These are phyloP conservation scores for Fusarium nematophilum DNA, from an alignment of 2,329 filamentous ascomycete genomes.

Conservation along the genomic window DNA sequence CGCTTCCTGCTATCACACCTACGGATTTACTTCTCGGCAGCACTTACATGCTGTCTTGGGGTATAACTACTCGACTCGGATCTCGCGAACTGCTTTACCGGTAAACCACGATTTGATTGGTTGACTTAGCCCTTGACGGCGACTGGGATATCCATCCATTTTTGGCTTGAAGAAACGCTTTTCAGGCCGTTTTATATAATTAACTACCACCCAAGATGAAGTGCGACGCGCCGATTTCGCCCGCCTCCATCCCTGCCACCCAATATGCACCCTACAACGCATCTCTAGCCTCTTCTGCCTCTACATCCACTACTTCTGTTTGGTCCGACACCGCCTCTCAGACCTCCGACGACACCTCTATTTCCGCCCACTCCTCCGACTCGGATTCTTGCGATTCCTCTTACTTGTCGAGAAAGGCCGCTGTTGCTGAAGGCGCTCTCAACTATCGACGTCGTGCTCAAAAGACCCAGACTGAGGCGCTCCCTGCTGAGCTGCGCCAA, in stretches of 20 bases:
- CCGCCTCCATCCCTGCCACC: slow-evolving; percentile 59
- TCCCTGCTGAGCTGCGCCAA: slow-evolving; percentile 72
- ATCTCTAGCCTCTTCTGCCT: slow-evolving; percentile 79
- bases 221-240: slow-evolving; percentile 64
- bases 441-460: slow-evolving; percentile 38
- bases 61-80: slow-evolving; percentile 52
- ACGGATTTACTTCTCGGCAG: slow-evolving; percentile 54
- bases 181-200: slow-evolving; percentile 45
- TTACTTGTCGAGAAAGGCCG: slow-evolving; percentile 47
- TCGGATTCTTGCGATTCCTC: slow-evolving; percentile 60
- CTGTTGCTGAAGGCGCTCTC: slow-evolving; percentile 35
- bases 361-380: slow-evolving; percentile 71
- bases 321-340: slow-evolving; percentile 81
- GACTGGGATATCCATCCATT: slow-evolving; percentile 62
- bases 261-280: slow-evolving; percentile 73
- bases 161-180: slow-evolving; percentile 47
- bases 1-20: slow-evolving; percentile 54
- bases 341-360: slow-evolving; percentile 74
- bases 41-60: slow-evolving; percentile 53
- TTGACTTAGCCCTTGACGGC: slow-evolving; percentile 64
- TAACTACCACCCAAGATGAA: slow-evolving; percentile 65
- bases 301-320: slow-evolving; percentile 79
- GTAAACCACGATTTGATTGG: slow-evolving; percentile 58
- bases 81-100: slow-evolving; percentile 48
- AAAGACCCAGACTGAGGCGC: slow-evolving; percentile 54